phyloP scores from a whole-genome alignment of 2,329 filamentous ascomycete genomes.

The Penicillium oxalicum region DNA sequence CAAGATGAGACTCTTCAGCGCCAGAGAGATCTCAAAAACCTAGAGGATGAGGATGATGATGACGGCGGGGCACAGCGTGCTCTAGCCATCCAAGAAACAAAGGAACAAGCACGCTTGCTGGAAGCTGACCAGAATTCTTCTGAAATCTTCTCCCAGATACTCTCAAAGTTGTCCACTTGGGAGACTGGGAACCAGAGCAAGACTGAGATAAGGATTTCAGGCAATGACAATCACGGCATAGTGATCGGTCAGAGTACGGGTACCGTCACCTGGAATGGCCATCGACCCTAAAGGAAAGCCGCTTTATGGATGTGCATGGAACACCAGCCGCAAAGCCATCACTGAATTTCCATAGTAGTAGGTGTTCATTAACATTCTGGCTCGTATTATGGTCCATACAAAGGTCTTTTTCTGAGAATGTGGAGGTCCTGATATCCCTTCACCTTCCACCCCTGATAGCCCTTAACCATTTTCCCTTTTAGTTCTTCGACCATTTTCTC shows the following conservation, averaged over 20 bases:
- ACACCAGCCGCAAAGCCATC: too few species aligned
- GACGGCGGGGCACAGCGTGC: background rate
- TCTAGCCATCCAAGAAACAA: background rate
- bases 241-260: constrained; percentile 1
- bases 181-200: background rate
- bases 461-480: too few species aligned
- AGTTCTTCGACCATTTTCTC: too few species aligned
- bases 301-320: background rate
- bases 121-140: background rate
- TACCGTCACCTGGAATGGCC: constrained; percentile 8
- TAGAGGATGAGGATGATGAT: background rate
- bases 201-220: background rate
- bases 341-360: too few species aligned
- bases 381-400: too few species aligned
- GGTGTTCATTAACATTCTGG: too few species aligned
- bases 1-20: background rate
- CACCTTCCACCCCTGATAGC: too few species aligned
- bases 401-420: too few species aligned
- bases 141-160: background rate
- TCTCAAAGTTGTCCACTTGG: background rate
- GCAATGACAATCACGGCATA: constrained; percentile 2
- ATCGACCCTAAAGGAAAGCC: constrained; percentile 12
- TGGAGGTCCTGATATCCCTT: too few species aligned
- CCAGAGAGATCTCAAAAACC: background rate
- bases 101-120: background rate